Conservation (phyloP, 495 filamentous ascomycete genomes). For the Pyronema omphalodes region DNA sequence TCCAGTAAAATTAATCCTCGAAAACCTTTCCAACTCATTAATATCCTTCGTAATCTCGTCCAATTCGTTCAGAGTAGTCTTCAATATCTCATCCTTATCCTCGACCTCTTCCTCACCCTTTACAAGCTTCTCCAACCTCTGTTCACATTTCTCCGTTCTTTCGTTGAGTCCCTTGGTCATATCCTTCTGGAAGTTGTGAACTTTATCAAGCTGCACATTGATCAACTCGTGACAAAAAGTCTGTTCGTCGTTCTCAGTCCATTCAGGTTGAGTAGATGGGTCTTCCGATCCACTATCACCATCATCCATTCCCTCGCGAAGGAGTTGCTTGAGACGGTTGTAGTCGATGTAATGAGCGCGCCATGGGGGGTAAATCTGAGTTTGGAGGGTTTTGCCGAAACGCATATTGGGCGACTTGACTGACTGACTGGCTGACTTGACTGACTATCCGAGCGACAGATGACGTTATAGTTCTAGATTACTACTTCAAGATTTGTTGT, state of each 20-base stretch:
- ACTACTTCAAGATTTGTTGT: too few relatives aligned
- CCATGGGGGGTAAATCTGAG: constrained; percentile 75
- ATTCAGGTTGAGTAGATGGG: constrained; percentile 33
- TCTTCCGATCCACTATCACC: background rate
- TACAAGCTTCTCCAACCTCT: constrained; percentile 32
- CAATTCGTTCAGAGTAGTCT: constrained; percentile 56
- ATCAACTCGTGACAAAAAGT: constrained; percentile 84
- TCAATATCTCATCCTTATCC: constrained; percentile 36
- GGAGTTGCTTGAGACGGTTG: constrained; percentile 66
- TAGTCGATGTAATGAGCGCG: constrained; percentile 89
- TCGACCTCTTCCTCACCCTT: constrained; percentile 22
- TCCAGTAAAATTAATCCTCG: constrained; percentile 88
- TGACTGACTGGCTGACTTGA: background rate
- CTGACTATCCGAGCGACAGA: too few relatives aligned
- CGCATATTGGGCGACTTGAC: constrained; percentile 40
- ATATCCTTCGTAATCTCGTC: constrained; percentile 78
- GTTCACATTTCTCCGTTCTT: constrained; percentile 32
- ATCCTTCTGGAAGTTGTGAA: constrained; percentile 68
- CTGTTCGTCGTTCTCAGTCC: constrained; percentile 94
- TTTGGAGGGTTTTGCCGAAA: constrained; percentile 72
- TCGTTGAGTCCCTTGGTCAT: constrained; percentile 48
- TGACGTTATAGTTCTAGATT: too few relatives aligned
- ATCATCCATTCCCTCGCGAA: constrained; percentile 54
- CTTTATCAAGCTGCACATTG: constrained; percentile 89
- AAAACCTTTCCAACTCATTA: constrained; percentile 85